phyloP scores from a whole-genome alignment of 805 yeast species.

The Cyberlindnera euphorbiae region DNA sequence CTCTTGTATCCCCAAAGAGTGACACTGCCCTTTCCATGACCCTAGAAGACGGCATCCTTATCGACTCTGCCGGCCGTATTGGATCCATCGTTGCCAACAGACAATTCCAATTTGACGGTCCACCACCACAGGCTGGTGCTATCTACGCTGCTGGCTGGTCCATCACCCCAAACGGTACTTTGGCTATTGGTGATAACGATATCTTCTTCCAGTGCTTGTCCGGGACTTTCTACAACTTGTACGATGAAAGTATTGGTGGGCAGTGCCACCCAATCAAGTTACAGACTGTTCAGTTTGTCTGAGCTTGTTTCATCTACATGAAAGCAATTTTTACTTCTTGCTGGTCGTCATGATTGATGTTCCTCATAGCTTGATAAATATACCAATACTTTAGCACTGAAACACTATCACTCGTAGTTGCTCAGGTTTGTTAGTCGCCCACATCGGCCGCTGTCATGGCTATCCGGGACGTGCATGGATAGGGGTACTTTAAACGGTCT shows the following conservation, averaged over 20 bases:
- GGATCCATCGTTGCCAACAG: constrained; percentile 80
- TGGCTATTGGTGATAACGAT: constrained; percentile 58
- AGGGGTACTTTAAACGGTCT: too few relatives aligned
- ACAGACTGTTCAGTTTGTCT: constrained; percentile 49
- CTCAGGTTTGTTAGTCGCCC: too few relatives aligned
- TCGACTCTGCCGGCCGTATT: constrained; percentile 59
- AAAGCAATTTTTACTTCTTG: too few relatives aligned
- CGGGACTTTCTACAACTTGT: constrained; percentile 75
- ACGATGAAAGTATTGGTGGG: constrained; percentile 55
- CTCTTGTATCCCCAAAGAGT: constrained; percentile 37
- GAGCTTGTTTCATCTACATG: too few relatives aligned
- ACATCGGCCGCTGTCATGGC: too few relatives aligned
- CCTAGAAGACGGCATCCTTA: constrained; percentile 45
- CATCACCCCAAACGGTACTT: constrained; percentile 46
- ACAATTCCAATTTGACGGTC: constrained; percentile 85
- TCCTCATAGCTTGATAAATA: too few relatives aligned
- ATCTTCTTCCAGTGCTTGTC: constrained; percentile 70
- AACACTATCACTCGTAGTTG: too few relatives aligned
- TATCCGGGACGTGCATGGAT: too few relatives aligned
- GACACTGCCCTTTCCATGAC: constrained; percentile 50
- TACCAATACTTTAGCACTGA: too few relatives aligned
- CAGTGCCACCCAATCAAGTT: constrained; percentile 63
- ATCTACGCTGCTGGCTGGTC: constrained; percentile 69
- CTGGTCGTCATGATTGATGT: too few relatives aligned
- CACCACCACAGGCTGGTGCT: constrained; percentile 79